Base-by-base conservation (phyloP, 2,329 filamentous ascomycete genomes). In the Fusarium liriodendri region DNA sequence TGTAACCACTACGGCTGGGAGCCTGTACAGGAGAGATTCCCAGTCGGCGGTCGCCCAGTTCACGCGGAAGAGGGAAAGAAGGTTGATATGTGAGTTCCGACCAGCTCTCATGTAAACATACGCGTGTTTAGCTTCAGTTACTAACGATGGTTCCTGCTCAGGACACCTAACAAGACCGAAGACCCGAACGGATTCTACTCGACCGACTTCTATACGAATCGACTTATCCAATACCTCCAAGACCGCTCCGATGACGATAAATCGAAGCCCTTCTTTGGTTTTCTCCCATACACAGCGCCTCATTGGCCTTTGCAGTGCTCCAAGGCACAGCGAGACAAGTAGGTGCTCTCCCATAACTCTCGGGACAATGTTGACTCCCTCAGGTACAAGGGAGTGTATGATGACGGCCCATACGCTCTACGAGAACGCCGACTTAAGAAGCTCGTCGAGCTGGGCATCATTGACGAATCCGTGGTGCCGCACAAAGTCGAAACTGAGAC, bases 301-400 rank as follows among this genome's bases (percentile, higher is more conserved):
- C 89, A 91, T 71, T 91, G 89, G 89, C 90, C 89, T 2, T 80
- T 91, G 5, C 89, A 91, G 75, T 88, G 88, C 0, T 88, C 89
- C 0, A 77, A 81, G 58, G 85, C 89, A 72, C 86, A 87, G 64
- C 85, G 89, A 42, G 82, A 85, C n/a, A 87, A 89, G 64, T 67
- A 14, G 33, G 60, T 59, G n/a, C 10, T 70, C 83, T 0, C 83
- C 11, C 18, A 29, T 2, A 11, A 2, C 13, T 6, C 11, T 9
- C 29, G 18, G 9, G 11, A 16, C n/a, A 55, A 20, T 55, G 6
- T n/a, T 33, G 7, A 55, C 27, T 5, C 20, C 13, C 13, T 22
- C 20, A 55, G 52, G 18, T 55, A 55, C 29, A 55, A 55, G 52
- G 52, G 52, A 9, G 35, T 35, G 29, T 55, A 55, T 33, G 29